Evolutionary conservation across 371 early-diverging fungal genomes (phyloP), one percentile per base, ranked within the genome.

Genomic region (Syncephalastrum racemosum): DNA sequence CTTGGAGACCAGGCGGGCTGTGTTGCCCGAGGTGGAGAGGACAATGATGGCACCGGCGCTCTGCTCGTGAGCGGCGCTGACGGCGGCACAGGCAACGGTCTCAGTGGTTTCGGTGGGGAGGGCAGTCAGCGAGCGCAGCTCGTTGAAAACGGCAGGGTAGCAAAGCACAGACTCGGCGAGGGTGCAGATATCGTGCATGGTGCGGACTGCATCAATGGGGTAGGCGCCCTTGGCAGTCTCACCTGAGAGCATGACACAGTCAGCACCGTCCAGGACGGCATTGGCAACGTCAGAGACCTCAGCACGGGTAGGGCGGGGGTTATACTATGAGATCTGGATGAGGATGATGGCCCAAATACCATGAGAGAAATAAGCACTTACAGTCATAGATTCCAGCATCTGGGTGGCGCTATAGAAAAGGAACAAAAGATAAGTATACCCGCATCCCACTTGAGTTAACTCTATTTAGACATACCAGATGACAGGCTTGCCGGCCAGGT

Each of bases 281-380:
- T 99, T 97, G 40, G 99, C 96, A 36, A 99, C 97, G 73, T 99
- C 99, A 41, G 93, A 93, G 13, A 95, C 95, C 72, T 99, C 99
- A 48, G 99, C 97, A 73, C 99, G 92, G 31, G 98, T 99, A 16
- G 99, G 99, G 31, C 94, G 86, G 57, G 93, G 92, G 77, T 94
- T 94, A 70, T 82, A 84, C 82, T 31, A 10, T 31, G 2, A 10
- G 2, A 10, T 25, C 8, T 31, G 36, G 0, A 10, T 31, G 36
- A 31, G 36, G 10, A 31, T 5, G 36, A 0, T 31, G 36, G 10
- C 36, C 2, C 10, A 31, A 31, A 31, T 10, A 5, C 5, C 4
- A 5, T 31, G 12, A 31, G 36, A 12, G 2, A 8, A 31, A 31
- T 2, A 31, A 2, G 36, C 2, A 43, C 74, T 67, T 74, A 82